A percentile compares a stretch with the other conserved stretches of the same genome.
These are phyloP conservation scores for Penicillium parvum DNA, from an alignment of 495 filamentous ascomycete genomes.

Conservation along the genomic window DNA sequence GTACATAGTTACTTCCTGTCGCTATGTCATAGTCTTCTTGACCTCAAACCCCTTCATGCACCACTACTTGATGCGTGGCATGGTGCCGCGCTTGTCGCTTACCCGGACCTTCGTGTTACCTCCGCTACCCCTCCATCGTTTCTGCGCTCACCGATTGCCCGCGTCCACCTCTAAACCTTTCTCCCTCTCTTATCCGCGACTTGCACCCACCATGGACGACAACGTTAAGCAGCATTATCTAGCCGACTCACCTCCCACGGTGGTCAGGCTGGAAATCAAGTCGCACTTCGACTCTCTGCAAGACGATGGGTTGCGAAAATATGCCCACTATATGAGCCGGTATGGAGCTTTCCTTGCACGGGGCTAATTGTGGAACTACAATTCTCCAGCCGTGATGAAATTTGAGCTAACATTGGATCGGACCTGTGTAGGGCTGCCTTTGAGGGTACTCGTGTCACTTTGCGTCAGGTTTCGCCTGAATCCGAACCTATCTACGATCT, in stretches of 20 bases:
- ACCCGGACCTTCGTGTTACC: slow-evolving; percentile 27
- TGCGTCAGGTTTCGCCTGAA: slow-evolving; percentile 87
- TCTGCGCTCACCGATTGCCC: slow-evolving; percentile 12
- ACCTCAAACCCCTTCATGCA: slow-evolving; percentile 16
- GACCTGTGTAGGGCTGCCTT: slow-evolving; percentile 65
- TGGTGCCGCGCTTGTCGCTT: slow-evolving; percentile 30
- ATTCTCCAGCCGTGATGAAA: neutral
- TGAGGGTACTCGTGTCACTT: slow-evolving; percentile 75
- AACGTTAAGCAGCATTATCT: slow-evolving; percentile 62
- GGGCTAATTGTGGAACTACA: neutral
- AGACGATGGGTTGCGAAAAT: slow-evolving; percentile 64
- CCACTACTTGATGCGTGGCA: slow-evolving; percentile 28
- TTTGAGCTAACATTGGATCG: slow-evolving; percentile 8
- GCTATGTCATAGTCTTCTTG: slow-evolving; percentile 25
- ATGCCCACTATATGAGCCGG: slow-evolving; percentile 90
- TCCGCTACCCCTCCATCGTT: slow-evolving; percentile 28
- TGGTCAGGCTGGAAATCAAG: slow-evolving; percentile 81
- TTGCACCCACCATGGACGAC: slow-evolving; percentile 33
- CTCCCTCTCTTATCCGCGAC: slow-evolving; percentile 12
- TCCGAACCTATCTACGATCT: slow-evolving; percentile 88
- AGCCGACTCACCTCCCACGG: slow-evolving; percentile 82
- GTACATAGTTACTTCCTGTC: slow-evolving; percentile 9
- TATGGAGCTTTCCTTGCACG: slow-evolving; percentile 35
- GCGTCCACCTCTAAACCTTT: slow-evolving; percentile 12
- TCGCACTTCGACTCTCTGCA: slow-evolving; percentile 82